phyloP scores from a whole-genome alignment of 257 asterid genomes.

The Solanum megistacrolobum region DNA sequence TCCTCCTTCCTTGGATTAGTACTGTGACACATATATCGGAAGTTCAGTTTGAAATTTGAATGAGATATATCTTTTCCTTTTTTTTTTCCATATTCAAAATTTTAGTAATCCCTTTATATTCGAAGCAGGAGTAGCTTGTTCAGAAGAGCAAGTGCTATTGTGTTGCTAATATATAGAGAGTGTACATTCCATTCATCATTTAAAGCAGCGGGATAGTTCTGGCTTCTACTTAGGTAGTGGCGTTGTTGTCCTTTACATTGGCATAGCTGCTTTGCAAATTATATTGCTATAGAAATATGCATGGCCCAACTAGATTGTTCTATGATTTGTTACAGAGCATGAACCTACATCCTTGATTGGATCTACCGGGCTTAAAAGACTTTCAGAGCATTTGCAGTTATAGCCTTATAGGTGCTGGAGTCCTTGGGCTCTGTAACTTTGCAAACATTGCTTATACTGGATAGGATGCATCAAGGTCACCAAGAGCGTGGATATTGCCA shows the following conservation, averaged over 20 bases:
- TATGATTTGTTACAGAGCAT: not conserved
- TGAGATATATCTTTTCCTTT: not conserved
- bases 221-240: not conserved
- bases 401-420: slow-evolving; percentile 37
- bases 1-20: not conserved
- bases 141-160: not conserved
- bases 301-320: not conserved
- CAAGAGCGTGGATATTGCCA: slow-evolving; percentile 67
- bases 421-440: slow-evolving; percentile 30
- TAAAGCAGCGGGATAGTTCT: not conserved
- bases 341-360: not conserved
- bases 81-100: not conserved
- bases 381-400: slow-evolving; percentile 23
- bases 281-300: not conserved
- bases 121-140: not conserved
- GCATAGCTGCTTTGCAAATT: not conserved
- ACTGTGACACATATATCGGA: not conserved
- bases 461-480: slow-evolving; percentile 56
- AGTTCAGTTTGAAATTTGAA: not conserved
- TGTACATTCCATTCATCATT: not conserved
- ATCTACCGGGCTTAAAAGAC: slow-evolving; percentile 22
- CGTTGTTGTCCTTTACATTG: not conserved
- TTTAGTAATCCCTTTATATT: not conserved
- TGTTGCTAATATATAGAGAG: not conserved
- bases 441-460: slow-evolving; percentile 30